Evolutionary conservation across 495 filamentous ascomycete genomes (phyloP), one percentile per base, ranked within the genome.

Genomic region (Xylaria nigripes): DNA sequence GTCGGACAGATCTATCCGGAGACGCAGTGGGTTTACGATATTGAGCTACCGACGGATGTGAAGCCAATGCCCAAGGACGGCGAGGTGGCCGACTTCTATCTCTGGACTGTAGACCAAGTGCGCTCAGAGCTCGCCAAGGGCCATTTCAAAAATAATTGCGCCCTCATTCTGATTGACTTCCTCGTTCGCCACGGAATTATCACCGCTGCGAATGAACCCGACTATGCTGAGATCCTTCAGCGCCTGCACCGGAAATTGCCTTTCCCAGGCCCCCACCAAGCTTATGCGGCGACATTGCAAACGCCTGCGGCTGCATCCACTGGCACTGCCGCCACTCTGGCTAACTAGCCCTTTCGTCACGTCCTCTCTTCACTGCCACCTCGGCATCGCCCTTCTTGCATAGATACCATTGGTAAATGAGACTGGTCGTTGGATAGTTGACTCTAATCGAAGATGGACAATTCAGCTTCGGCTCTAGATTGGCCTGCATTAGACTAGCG

Each of bases 61-160:
- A 67, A 79, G 16, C 89, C 86, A 6, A 76, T 74, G 61, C 90
- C 93, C 2, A 79, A 85, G 25, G 94, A 97, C 61, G 80, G 84
- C 42, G 93, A 97, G 73, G 93, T 96, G 6, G 85, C 90, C 62
- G 81, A 81, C 30, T 99, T 99, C 69, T 77, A 80, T 59, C 71
- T 96, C 56, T 79, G 77, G 75, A 85, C 77, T 2, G 76, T 96
- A 34, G 79, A 86, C 3, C 81, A 94, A 65, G 83, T 92, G 3
- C 74, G 84, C 73, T 74, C 79, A 51, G 82, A 84, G 16, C 62
- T 99, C 56, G 79, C 77, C 1, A 72, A 74, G 44, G 87, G 86
- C 1, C 76, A 85, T 55, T 96, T 95, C 72, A 99, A 99, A 72
- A 89, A 94, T 0, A 99, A 99, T 65, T 96, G 91, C 65, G 85